phyloP scores from a whole-genome alignment of 2,329 filamentous ascomycete species.

The Xylaria sp. region DNA sequence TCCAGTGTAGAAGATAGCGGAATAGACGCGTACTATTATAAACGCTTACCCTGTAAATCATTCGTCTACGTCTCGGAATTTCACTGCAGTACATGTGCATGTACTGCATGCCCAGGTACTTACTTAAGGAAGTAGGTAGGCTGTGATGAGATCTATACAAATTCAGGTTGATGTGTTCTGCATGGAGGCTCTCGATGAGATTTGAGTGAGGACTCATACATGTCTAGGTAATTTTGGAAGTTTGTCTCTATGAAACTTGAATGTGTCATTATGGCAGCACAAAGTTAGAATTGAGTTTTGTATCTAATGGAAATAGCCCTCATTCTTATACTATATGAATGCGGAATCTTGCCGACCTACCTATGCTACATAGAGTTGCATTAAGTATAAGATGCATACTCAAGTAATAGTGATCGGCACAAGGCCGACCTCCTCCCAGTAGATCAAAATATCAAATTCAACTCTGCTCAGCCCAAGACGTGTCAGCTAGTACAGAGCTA shows the following conservation, averaged over 20 bases:
- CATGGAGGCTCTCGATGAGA: too few relatives aligned
- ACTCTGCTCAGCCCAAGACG: background rate
- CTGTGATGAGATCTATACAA: background rate
- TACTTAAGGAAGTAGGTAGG: too few relatives aligned
- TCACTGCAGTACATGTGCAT: background rate
- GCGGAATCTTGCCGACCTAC: background rate
- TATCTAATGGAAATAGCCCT: background rate
- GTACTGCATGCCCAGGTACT: background rate
- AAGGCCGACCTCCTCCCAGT: background rate
- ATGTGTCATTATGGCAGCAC: background rate
- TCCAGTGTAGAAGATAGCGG: too few relatives aligned
- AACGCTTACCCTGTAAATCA: background rate
- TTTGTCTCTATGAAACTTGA: background rate
- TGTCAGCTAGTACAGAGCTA: background rate
- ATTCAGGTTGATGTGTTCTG: background rate
- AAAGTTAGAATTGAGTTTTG: background rate
- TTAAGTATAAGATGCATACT: background rate
- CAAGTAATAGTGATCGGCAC: constrained; percentile 19
- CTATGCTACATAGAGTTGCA: background rate
- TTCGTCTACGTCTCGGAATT: background rate
- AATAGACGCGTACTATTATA: too few relatives aligned
- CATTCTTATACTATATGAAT: background rate
- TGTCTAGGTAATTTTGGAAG: background rate
- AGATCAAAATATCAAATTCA: constrained; percentile 20
- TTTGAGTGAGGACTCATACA: too few relatives aligned